Evolutionary conservation across 176 grass and related monocot genomes (phyloP), one percentile per base, ranked within the genome.

Genomic region (Zea luxurians): DNA sequence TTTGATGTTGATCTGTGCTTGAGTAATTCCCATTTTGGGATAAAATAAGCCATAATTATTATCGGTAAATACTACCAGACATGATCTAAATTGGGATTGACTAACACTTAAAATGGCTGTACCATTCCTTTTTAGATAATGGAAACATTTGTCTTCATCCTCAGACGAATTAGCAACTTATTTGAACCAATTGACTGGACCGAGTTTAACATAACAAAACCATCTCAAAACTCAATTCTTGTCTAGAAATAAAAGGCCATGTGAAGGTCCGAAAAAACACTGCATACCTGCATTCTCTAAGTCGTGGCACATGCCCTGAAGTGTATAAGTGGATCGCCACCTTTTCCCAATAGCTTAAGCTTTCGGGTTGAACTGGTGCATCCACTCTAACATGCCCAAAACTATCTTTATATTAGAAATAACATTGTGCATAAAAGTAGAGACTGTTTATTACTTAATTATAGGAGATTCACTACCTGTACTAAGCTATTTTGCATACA

Each of bases 1-100:
- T 60, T 20, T 81, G 43, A 61, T 80, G 69, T 17, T 53, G 34
- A 7, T 40, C 70, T 61, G 66, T 42, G 37, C 55, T 78, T 59
- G 10, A 45, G 42, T 70, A 61, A 27, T 17, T 37, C 64, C 58
- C 43, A 16, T 69, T 82, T 13, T 81, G 13, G 0, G 43, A 61
- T 58, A 34, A 37, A 37, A 3, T 37, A 66, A 42, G 34, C 34
- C 59, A 34, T 11, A 69, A 49, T 68, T 61, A 61, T 11, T 79
- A 5, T 4, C 4, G 12, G 41, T 11, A 71, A 66, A 68, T 42
- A 70, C 37, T 44, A 62, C 40, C 9, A 34, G 47, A 15, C 37
- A 48, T 35, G 57, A 9, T 45, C 36, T 36, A 18, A 63, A 43
- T 34, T 13, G 3, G 63, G 49, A 10, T 37, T 13, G 4, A 9